A percentile compares a stretch with the other conserved stretches of the same genome.
These are phyloP conservation scores for Coniochaeta sp. DNA, from an alignment of 2,329 filamentous ascomycete species.

Conservation along the genomic window DNA sequence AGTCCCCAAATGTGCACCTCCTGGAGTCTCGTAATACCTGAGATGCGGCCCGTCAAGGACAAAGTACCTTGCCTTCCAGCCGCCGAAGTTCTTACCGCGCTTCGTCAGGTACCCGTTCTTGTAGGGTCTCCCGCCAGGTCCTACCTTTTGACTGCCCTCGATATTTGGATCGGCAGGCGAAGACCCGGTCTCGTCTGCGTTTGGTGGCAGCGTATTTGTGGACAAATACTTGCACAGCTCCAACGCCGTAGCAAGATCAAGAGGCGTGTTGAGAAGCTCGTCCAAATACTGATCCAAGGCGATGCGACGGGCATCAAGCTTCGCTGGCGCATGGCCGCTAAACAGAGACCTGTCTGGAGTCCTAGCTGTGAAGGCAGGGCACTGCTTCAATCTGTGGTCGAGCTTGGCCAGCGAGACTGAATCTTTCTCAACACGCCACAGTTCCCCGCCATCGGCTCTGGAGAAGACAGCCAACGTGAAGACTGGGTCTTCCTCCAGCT, in stretches of 20 bases:
- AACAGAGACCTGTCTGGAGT: slow-evolving; percentile 83
- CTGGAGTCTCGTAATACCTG: slow-evolving; percentile 87
- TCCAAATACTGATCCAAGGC: slow-evolving; percentile 84
- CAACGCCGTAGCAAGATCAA: slow-evolving; percentile 69
- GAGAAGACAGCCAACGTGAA: slow-evolving; percentile 85
- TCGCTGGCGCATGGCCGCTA: slow-evolving; percentile 85
- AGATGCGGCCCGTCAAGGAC: slow-evolving; percentile 54
- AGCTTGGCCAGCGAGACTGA: slow-evolving; percentile 72
- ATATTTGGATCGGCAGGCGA: slow-evolving; percentile 25
- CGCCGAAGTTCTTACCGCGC: slow-evolving; percentile 95
- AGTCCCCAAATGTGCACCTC: slow-evolving; percentile 82
- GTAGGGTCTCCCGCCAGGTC: slow-evolving; percentile 58
- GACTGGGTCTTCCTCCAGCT: slow-evolving; percentile 84
- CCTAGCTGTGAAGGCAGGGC: slow-evolving; percentile 62
- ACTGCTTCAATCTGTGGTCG: slow-evolving; percentile 72
- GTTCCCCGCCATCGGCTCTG: slow-evolving; percentile 65
- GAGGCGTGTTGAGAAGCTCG: slow-evolving; percentile 70
- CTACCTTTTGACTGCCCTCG: slow-evolving; percentile 33
- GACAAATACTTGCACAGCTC: slow-evolving; percentile 84
- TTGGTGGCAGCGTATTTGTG: slow-evolving; percentile 54
- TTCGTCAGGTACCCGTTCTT: slow-evolving; percentile 94
- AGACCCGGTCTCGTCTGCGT: slow-evolving; percentile 46
- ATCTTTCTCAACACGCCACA: slow-evolving; percentile 95
- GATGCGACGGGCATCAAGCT: slow-evolving; percentile 76
- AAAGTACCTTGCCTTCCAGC: slow-evolving; percentile 82